A percentile compares a stretch with the other conserved stretches of the same genome.
phyloP scores from a whole-genome alignment of 441 rosid species.

The Populus tomentosa region DNA sequence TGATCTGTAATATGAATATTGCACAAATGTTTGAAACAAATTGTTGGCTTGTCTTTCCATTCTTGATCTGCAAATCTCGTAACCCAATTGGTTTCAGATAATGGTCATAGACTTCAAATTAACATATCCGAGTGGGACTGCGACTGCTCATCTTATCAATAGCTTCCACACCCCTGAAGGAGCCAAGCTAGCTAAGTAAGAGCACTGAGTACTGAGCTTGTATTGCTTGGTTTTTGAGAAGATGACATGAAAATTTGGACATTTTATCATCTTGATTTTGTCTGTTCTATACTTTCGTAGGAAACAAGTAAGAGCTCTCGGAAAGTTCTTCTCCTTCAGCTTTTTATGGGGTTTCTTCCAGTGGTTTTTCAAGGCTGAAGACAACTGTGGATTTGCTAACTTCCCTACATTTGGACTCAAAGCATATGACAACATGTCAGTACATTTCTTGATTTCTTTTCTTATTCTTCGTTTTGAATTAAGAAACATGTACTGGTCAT shows the following conservation, averaged over 20 bases:
- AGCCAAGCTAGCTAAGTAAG: constrained; percentile 82
- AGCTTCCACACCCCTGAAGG: constrained; percentile 89
- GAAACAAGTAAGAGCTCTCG: constrained; percentile 73
- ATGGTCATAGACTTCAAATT: constrained; percentile 84
- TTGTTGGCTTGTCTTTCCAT: not conserved
- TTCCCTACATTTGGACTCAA: constrained; percentile 78
- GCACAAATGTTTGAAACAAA: not conserved
- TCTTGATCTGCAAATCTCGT: not conserved
- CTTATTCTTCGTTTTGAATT: not conserved
- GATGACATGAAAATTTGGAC: no score
- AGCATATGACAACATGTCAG: constrained; percentile 56
- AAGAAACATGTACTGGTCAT: not conserved
- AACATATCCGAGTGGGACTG: constrained; percentile 92
- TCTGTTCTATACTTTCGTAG: constrained; percentile 23
- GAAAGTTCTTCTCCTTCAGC: constrained; percentile 80
- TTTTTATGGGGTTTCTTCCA: constrained; percentile 90
- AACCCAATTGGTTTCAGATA: constrained; percentile 36
- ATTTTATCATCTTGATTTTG: not conserved
- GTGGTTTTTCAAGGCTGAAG: constrained; percentile 80
- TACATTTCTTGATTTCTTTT: not conserved
- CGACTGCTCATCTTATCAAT: constrained; percentile 88
- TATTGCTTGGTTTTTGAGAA: not conserved
- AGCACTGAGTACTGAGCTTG: not conserved
- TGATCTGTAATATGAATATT: not conserved
- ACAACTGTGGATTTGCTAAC: constrained; percentile 53